Conservation (phyloP, 192 early-diverging fungal genomes). For the Backusella parvicylindrica region DNA sequence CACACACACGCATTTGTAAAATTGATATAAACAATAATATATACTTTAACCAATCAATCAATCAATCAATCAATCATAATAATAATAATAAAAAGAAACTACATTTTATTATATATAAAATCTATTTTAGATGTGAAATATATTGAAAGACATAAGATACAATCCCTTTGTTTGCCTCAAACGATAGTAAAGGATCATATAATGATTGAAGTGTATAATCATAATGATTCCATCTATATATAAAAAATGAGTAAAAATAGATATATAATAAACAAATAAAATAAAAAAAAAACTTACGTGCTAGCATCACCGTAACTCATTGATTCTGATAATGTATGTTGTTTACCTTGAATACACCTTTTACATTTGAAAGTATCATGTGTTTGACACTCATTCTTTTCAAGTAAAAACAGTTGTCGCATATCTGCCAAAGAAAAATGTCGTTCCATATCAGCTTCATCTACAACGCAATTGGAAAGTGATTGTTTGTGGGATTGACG, state of each 20-base stretch:
- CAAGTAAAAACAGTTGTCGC: constrained; percentile 85
- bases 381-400: constrained; percentile 79
- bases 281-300: constrained; percentile 34
- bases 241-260: neutral
- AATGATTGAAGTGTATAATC: constrained; percentile 51
- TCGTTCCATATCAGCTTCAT: constrained; percentile 90
- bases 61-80: too few species aligned
- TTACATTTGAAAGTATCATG: constrained; percentile 96
- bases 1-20: too few species aligned
- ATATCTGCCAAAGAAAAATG: constrained; percentile 92
- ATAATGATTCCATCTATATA: constrained; percentile 72
- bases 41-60: neutral
- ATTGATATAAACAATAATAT: neutral
- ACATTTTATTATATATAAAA: neutral
- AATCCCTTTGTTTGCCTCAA: constrained; percentile 52
- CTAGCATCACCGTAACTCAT: constrained; percentile 79
- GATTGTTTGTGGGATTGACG: constrained; percentile 83
- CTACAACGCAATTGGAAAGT: constrained; percentile 90
- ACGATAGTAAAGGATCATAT: constrained; percentile 57
- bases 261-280: neutral
- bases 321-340: constrained; percentile 55
- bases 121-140: constrained; percentile 48
- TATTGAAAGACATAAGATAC: constrained; percentile 82
- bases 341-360: constrained; percentile 80
- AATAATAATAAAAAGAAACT: too few species aligned